phyloP scores from a whole-genome alignment of 768 basidiomycete species.

The Phanerodontia chrysosporium region DNA sequence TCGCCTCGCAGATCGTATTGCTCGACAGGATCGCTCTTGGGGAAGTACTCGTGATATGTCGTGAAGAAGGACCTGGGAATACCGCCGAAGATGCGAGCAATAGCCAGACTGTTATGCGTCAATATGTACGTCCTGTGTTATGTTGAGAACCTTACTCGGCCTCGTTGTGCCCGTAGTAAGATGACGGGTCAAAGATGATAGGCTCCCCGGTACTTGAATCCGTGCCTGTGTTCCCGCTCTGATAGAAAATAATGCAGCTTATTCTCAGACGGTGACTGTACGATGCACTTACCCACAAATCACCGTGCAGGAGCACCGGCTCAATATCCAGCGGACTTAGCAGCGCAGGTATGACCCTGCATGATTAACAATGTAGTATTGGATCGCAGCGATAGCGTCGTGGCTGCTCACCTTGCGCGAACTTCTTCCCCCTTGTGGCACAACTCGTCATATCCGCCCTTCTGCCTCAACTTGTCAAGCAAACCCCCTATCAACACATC shows the following conservation, averaged over 20 bases:
- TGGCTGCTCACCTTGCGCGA: slow-evolving; percentile 36
- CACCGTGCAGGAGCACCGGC: slow-evolving; percentile 75
- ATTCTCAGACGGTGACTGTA: not conserved
- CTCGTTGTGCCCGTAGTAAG: slow-evolving; percentile 78
- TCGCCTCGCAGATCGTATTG: slow-evolving; percentile 62
- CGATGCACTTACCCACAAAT: slow-evolving; percentile 68
- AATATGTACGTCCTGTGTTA: not conserved
- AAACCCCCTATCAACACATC: slow-evolving; percentile 57
- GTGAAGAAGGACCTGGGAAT: slow-evolving; percentile 60
- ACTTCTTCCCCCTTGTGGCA: slow-evolving; percentile 50
- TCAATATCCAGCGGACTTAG: slow-evolving; percentile 52
- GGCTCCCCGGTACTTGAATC: slow-evolving; percentile 52
- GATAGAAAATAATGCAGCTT: not conserved
- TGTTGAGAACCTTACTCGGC: slow-evolving; percentile 54
- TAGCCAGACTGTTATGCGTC: slow-evolving; percentile 52
- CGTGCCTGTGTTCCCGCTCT: slow-evolving; percentile 75
- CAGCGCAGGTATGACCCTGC: slow-evolving; percentile 70
- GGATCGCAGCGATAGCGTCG: not conserved
- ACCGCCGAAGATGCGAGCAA: slow-evolving; percentile 78
- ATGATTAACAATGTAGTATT: too few species aligned
- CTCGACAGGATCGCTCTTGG: slow-evolving; percentile 60
- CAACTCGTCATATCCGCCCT: slow-evolving; percentile 40
- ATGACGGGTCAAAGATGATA: slow-evolving; percentile 74
- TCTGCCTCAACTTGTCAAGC: slow-evolving; percentile 39
- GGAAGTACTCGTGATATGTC: slow-evolving; percentile 58